phyloP scores from a whole-genome alignment of 805 yeast genomes.

The Tetrapisispora arboricola region DNA sequence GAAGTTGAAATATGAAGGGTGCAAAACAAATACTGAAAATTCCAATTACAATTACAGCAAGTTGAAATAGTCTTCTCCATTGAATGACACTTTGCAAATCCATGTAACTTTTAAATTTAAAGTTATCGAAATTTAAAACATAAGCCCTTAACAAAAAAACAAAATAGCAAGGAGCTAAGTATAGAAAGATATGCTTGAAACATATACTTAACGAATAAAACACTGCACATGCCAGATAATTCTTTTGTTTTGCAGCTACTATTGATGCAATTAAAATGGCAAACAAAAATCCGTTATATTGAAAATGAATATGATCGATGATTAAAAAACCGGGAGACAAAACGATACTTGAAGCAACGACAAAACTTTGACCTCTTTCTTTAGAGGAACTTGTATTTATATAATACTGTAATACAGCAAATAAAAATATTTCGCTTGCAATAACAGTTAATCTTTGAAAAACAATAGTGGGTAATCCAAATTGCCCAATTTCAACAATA shows the following conservation, averaged over 20 bases:
- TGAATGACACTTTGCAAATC: conserved; percentile 32
- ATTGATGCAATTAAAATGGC: conserved; percentile 71
- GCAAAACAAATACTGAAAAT: conserved; percentile 63
- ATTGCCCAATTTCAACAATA: conserved; percentile 51
- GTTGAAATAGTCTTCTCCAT: conserved; percentile 49
- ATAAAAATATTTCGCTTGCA: conserved; percentile 60
- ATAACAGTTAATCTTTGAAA: conserved; percentile 82
- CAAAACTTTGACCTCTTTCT: conserved; percentile 42
- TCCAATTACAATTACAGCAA: conserved; percentile 51
- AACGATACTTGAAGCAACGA: conserved; percentile 70
- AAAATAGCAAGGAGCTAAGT: conserved; percentile 90
- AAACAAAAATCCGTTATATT: conserved; percentile 89
- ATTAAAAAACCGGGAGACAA: conserved; percentile 84
- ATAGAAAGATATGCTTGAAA: conserved; percentile 88
- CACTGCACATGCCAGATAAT: conserved; percentile 50
- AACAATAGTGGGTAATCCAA: conserved; percentile 68
- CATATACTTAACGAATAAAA: conserved; percentile 72
- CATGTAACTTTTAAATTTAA: conserved; percentile 25
- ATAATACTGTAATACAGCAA: conserved; percentile 60
- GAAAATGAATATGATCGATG: conserved; percentile 94
- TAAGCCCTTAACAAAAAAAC: conserved; percentile 66
- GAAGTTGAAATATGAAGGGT: conserved; percentile 63
- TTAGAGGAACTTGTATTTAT: conserved; percentile 39
- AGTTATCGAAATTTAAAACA: conserved; percentile 38
- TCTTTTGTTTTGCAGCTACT: conserved; percentile 52